phyloP scores from a whole-genome alignment of 2,329 filamentous ascomycete species.

The Verticillium longisporum region DNA sequence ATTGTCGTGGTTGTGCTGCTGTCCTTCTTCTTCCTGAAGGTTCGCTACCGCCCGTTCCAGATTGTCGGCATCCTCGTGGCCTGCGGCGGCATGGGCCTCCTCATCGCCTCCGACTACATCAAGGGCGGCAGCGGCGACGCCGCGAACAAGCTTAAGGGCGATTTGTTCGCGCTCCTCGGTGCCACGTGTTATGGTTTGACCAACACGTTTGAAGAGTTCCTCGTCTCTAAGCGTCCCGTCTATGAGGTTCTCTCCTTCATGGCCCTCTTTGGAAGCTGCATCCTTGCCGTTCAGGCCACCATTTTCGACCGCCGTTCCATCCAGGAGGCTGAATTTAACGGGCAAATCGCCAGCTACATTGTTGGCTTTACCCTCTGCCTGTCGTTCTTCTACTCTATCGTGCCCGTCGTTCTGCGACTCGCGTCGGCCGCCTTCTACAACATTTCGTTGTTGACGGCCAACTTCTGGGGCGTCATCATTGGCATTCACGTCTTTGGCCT shows the following conservation, averaged over 20 bases:
- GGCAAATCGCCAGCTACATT: conserved; percentile 70
- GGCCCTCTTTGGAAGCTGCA: conserved; percentile 78
- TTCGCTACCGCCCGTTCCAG: conserved; percentile 86
- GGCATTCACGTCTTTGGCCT: conserved; percentile 81
- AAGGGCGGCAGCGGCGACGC: conserved; percentile 62
- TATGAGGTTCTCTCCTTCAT: conserved; percentile 94
- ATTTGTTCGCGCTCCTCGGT: conserved; percentile 83
- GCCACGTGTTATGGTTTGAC: conserved; percentile 85
- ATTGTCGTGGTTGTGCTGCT: conserved; percentile 87
- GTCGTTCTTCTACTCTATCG: conserved; percentile 78
- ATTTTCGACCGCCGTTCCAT: conserved; percentile 85
- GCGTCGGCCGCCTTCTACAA: conserved; percentile 93
- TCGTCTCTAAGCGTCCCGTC: conserved; percentile 77
- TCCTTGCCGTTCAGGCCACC: conserved; percentile 84
- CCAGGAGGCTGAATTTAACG: conserved; percentile 55
- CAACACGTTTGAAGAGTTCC: conserved; percentile 92
- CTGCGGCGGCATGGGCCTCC: conserved; percentile 82
- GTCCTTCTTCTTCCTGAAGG: conserved; percentile 74
- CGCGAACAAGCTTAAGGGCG: conserved; percentile 76
- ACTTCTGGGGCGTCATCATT: conserved; percentile 96
- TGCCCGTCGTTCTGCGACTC: conserved; percentile 83
- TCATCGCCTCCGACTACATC: conserved; percentile 83
- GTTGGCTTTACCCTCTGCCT: conserved; percentile 85
- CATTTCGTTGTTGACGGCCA: conserved; percentile 85
- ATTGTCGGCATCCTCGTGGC: conserved; percentile 81